phyloP scores from a whole-genome alignment of 768 basidiomycete species.

The Psilocybe sp. region DNA sequence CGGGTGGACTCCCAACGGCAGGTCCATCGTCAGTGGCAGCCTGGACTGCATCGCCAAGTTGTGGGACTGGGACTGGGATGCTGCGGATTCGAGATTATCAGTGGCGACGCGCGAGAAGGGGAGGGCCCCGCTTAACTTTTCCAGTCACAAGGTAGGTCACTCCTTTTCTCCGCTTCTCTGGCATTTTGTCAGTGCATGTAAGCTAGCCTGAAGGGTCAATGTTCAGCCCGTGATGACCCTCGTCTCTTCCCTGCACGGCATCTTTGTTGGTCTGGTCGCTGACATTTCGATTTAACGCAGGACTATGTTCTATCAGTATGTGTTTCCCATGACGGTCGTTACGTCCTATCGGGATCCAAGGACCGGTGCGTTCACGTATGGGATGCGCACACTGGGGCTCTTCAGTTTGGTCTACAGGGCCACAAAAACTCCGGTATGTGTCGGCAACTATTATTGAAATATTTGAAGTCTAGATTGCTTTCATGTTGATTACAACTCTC shows the following conservation, averaged over 20 bases:
- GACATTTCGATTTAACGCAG: conserved; percentile 26
- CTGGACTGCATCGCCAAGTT: conserved; percentile 84
- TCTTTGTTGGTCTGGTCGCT: too few species aligned
- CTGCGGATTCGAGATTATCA: too few species aligned
- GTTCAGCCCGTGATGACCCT: too few species aligned
- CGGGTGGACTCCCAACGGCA: conserved; percentile 90
- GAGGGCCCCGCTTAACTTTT: conserved; percentile 34
- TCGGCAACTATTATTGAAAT: too few species aligned
- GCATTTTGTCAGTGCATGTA: too few species aligned
- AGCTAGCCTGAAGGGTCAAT: too few species aligned
- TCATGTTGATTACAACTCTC: neutral
- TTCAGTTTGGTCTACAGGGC: conserved; percentile 89
- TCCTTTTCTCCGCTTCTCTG: neutral
- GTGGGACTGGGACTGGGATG: conserved; percentile 50
- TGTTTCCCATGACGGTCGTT: conserved; percentile 86
- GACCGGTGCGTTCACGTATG: conserved; percentile 94
- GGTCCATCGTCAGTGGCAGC: conserved; percentile 86
- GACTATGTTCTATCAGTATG: conserved; percentile 49
- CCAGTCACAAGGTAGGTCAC: conserved; percentile 81
- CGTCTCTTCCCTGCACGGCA: too few species aligned
- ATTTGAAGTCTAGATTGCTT: neutral
- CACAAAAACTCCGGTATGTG: conserved; percentile 17
- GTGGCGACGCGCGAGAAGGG: too few species aligned
- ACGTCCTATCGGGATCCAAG: conserved; percentile 94
- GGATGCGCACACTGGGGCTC: conserved; percentile 70